Evolutionary conservation across 306 rosid genomes (phyloP), one percentile per base, ranked within the genome.

Genomic region (Prosopis cineraria): DNA sequence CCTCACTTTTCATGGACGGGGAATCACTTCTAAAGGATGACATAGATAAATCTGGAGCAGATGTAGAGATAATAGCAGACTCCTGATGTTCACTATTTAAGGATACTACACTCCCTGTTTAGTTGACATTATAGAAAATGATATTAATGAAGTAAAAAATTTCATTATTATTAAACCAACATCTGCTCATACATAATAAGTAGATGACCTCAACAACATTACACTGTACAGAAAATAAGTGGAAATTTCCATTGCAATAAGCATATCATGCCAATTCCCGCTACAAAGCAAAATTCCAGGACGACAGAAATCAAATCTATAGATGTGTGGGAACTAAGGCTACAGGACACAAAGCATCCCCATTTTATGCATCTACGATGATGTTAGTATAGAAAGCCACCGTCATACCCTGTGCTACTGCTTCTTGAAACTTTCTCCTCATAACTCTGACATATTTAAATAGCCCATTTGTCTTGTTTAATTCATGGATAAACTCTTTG

Each of bases 371-470:
- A 78, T 43, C 47, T 53, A 70, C 16, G 66, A 72, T n/a, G 50
- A 69, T 20, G 17, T 41, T 6, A 41, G 41, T 48, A 41, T 29
- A 34, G 43, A 73, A 56, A 43, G 68, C 20, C 17, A 81, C 48
- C 24, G 70, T 62, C 33, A 11, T 87, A 93, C 99, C 99, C 88
- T 84, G 82, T 13, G 77, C 80, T 6, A 78, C 79, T 63, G 86
- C 87, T 80, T 88, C 95, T 86, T 88, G 94, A 80, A 95, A 93
- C 83, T 75, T 89, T 78, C 67, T 90, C 85, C 99, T 95, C 90
- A 91, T 89, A 37, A 83, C 81, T 86, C 90, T 88, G 75, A 93
- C 98, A 82, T 91, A 93, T 81, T 89, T 89, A 81, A 91, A 91
- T 65, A 95, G 83, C 56, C 87, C 96, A 65, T 95, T 90, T 79